Evolutionary conservation across 805 yeast genomes (phyloP).

Genomic region (Ogataea trehaloabstinens): DNA sequence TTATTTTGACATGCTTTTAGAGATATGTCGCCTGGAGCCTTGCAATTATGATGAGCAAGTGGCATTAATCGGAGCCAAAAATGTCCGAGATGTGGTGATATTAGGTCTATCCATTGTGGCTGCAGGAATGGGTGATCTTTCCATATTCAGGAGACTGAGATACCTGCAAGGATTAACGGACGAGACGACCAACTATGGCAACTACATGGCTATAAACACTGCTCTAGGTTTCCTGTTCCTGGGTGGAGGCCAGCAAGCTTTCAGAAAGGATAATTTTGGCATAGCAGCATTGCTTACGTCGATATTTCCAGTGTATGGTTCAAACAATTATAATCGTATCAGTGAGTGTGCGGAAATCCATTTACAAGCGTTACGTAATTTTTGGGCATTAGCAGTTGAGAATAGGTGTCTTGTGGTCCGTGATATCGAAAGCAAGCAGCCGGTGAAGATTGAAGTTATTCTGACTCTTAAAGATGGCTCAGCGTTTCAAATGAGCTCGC

Average conservation of each 20-base stretch:
- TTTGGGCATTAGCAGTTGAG: conserved; percentile 85
- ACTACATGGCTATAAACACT: conserved; percentile 73
- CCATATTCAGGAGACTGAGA: conserved; percentile 69
- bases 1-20: conserved; percentile 52
- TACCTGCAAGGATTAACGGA: conserved; percentile 59
- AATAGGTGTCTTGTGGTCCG: conserved; percentile 77
- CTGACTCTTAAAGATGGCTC: conserved; percentile 38
- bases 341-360: conserved; percentile 52
- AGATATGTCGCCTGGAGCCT: conserved; percentile 40
- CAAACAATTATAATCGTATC: conserved; percentile 10
- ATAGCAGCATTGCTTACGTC: conserved; percentile 70
- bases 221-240: conserved; percentile 85
- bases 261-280: conserved; percentile 59
- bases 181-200: conserved; percentile 52
- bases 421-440: conserved; percentile 59
- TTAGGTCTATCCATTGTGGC: conserved; percentile 69
- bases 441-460: conserved; percentile 46
- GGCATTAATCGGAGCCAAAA: conserved; percentile 51
- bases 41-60: conserved; percentile 56
- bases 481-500: conserved; percentile 42
- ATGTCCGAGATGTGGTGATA: conserved; percentile 56
- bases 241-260: conserved; percentile 91
- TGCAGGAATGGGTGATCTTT: conserved; percentile 91
- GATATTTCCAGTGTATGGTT: conserved; percentile 66
- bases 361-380: conserved; percentile 81